These are phyloP conservation scores for Fusarium sp. DNA, from an alignment of 2,329 filamentous ascomycete genomes.

Conservation along the genomic window DNA sequence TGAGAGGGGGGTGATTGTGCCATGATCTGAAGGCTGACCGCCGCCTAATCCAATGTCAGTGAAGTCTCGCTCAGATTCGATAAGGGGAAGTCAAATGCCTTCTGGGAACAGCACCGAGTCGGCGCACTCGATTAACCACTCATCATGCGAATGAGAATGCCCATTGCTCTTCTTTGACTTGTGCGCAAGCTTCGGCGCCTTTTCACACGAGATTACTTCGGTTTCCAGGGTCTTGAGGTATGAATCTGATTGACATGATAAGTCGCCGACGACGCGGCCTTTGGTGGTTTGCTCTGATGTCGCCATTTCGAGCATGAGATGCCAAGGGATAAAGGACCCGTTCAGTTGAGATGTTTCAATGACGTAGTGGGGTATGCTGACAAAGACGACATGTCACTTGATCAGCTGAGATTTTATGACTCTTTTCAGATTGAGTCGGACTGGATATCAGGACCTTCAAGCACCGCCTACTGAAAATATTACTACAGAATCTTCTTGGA, in stretches of 20 bases:
- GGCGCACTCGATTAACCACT: constrained; percentile 45
- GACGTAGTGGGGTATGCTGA: constrained; percentile 21
- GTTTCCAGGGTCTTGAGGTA: constrained; percentile 41
- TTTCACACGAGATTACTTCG: constrained; percentile 43
- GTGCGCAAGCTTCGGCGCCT: constrained; percentile 22
- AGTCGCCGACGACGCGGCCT: constrained; percentile 38
- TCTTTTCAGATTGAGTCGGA: rapidly evolving
- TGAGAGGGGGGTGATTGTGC: constrained; percentile 32
- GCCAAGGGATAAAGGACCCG: background rate
- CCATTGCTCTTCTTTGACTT: constrained; percentile 38
- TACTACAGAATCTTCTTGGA: rapidly evolving
- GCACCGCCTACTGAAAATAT: rapidly evolving
- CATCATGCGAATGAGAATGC: constrained; percentile 27
- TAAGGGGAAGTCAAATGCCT: constrained; percentile 4
- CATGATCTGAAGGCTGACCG: constrained; percentile 46
- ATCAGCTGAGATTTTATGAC: background rate
- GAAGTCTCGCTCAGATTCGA: rapidly evolving
- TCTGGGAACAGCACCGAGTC: constrained; percentile 47
- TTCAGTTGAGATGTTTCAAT: constrained; percentile 2
- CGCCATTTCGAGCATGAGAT: constrained; percentile 9
- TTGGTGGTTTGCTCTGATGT: background rate
- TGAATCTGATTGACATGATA: constrained; percentile 43
- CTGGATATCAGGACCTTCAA: rapidly evolving
- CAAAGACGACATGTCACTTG: constrained; percentile 19
- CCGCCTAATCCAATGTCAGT: constrained; percentile 33